Percentiles rank a stretch among this genome's conserved stretches.
Evolutionary conservation across 352 stramenopile species (phyloP).

Genomic region (Phytophthora aleatoria): DNA sequence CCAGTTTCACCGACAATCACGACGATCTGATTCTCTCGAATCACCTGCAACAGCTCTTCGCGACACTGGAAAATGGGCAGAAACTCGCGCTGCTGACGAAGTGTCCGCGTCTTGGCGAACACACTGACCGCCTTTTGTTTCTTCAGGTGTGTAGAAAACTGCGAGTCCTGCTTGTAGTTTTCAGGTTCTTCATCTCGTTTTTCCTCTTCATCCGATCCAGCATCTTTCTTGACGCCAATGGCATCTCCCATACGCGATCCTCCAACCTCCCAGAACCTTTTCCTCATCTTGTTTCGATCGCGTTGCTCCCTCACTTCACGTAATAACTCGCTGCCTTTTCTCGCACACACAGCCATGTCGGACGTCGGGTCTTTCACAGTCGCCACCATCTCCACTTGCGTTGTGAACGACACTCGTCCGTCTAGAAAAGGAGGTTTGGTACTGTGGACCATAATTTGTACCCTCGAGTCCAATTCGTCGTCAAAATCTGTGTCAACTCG

Average conservation of each 20-base stretch:
- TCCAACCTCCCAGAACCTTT: constrained; percentile 99
- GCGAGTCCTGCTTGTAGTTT: constrained; percentile 95
- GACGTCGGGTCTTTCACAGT: constrained; percentile 96
- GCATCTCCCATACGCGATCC: constrained; percentile 97
- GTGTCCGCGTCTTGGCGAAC: constrained; percentile 96
- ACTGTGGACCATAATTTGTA: constrained; percentile 98
- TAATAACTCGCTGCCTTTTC: constrained; percentile 92
- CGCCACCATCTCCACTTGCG: constrained; percentile 93
- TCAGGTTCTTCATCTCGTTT: constrained; percentile 59
- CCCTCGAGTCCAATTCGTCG: constrained; percentile 94
- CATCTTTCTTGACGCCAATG: constrained; percentile 89
- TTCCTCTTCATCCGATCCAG: constrained; percentile 58
- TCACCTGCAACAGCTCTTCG: constrained; percentile 96
- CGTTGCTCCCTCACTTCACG: constrained; percentile 77
- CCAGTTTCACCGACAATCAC: constrained; percentile 99
- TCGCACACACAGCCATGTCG: constrained; percentile 95
- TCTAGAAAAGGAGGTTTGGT: constrained; percentile 98
- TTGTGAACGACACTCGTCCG: constrained; percentile 95
- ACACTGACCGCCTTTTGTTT: constrained; percentile 91
- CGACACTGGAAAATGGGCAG: constrained; percentile 96
- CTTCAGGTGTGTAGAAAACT: constrained; percentile 95
- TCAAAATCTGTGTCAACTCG: constrained; percentile 88
- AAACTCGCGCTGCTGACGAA: constrained; percentile 96
- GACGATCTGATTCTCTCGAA: constrained; percentile 98
- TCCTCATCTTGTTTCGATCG: constrained; percentile 93